phyloP scores from a whole-genome alignment of 208 protist species.

The Crithidia fasciculata region DNA sequence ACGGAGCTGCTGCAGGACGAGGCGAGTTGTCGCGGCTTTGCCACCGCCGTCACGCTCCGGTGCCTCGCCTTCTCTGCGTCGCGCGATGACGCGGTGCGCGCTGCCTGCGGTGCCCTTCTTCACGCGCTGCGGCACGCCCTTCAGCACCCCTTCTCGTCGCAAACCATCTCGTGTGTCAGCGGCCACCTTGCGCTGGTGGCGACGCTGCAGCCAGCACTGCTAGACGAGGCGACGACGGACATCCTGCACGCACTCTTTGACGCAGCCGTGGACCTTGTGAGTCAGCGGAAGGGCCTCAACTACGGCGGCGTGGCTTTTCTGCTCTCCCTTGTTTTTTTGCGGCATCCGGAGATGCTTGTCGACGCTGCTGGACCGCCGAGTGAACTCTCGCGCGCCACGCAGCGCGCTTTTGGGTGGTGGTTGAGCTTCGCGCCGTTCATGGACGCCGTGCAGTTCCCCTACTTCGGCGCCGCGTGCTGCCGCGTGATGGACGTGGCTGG shows the following conservation, averaged over 20 bases:
- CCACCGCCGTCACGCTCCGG: constrained; percentile 1
- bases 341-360: constrained; percentile 10
- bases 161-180: constrained; percentile 30
- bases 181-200: constrained; percentile 16
- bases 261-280: constrained; percentile 5
- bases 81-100: background rate
- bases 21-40: constrained; percentile 19
- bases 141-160: constrained; percentile 12
- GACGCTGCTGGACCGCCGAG: background rate
- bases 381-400: background rate
- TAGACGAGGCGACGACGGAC: constrained; percentile 8
- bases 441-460: constrained; percentile 27
- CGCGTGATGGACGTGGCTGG: constrained; percentile 10
- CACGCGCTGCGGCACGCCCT: constrained; percentile 13
- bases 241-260: constrained; percentile 22
- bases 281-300: constrained; percentile 16
- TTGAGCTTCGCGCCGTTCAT: constrained; percentile 36
- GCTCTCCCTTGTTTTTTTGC: constrained; percentile 25
- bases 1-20: constrained; percentile 27
- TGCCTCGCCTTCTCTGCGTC: background rate
- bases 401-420: constrained; percentile 45
- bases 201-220: constrained; percentile 6
- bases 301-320: constrained; percentile 26
- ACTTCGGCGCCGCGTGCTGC: constrained; percentile 26
- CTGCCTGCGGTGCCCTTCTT: background rate